Evolutionary conservation across 2,329 filamentous ascomycete species (phyloP), one percentile per base, ranked within the genome.

Genomic region (Aspergillus hortae): DNA sequence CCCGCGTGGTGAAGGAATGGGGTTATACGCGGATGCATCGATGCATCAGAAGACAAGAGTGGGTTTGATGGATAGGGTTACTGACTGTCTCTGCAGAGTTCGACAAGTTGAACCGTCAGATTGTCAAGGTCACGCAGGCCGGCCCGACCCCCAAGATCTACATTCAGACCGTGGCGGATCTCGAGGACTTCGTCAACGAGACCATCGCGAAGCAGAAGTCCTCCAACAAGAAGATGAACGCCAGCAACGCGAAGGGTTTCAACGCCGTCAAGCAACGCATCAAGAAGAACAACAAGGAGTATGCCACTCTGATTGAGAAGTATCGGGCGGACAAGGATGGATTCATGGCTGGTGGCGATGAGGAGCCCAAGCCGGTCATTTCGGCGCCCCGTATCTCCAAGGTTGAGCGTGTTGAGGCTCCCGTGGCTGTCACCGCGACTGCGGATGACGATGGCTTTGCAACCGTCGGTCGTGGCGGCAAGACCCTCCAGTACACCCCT

Each of bases 221-320:
- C 62, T 89, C 89, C 2, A 85, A 87, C 58, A 96, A 96, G 85
- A 97, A 96, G 83, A 96, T 97, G 92, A 99, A 96, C 77, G 91
- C 92, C 56, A 94, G 87, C 68, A 95, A 92, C 70, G 88, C 91
- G 60, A 90, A 91, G 76, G 91, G 92, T 67, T 83, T 99, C 67
- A 99, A 97, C 73, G 90, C 92, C 57, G 89, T 97, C 68, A 95
- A 96, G 78, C 94, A 99, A 75, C 92, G 92, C 77, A 90, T 99
- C 79, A 92, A 92, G 84, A 97, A 96, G 84, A 92, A 92, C 77
- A 95, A 92, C 82, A 95, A 95, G 77, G 92, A 97, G 59, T 92
- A 92, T 76, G 84, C 90, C 67, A 79, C 82, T 56, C 89, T 96
- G 68, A 87, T 99, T 65, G 90, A 96, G 63, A 83, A 86, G 58